Base-by-base conservation (phyloP, 345 rosid species). In the Hibiscus syriacus region DNA sequence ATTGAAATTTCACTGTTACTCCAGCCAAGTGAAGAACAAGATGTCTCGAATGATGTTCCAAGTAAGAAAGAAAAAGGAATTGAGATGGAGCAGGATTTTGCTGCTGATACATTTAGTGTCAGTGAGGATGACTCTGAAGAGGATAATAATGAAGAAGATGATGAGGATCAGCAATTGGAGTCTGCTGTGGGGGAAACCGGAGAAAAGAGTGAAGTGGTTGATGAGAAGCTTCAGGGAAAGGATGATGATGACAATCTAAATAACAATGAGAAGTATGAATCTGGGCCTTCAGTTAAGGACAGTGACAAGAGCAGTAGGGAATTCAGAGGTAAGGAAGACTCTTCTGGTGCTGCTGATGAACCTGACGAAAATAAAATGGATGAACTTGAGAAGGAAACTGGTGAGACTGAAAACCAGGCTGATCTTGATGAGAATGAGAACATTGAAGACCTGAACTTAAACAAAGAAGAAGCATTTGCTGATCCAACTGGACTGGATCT, bases 61-160 rank as follows among this genome's bases (percentile, higher is more conserved):
- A 72, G 71, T 74, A 85, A 84, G 74, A 76, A 84, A 65, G 87
- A 88, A 62, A 91, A 87, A 76, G 99, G 99, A 8, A 80, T 94
- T 59, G 99, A 91, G 84, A 89, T 89, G 99, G 88, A 80, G 66
- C 82, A 89, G 55, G 95, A 89, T 64, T 88, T 94, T 69, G 79
- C 68, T 46, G 98, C 84, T 64, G 90, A 91, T 73, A 77, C 83
- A 25, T 76, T 70, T 71, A 89, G 92, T 66, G 84, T 94, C 52
- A 86, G 96, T 70, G 85, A 85, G 76, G 96, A 49, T 6, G 54
- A 87, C 67, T 85, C 92, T 58, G 85, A 74, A 14, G 96, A 84
- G 49, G 90, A 86, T 14, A 73, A 86, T 14, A 73, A 81, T 50
- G 86, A 83, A 57, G 87, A 82, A 34, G 86, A 78, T 55, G 62